Evolutionary conservation across 495 filamentous ascomycete genomes (phyloP), one percentile per base, ranked within the genome.

Genomic region (Aspergillus mulundensis): DNA sequence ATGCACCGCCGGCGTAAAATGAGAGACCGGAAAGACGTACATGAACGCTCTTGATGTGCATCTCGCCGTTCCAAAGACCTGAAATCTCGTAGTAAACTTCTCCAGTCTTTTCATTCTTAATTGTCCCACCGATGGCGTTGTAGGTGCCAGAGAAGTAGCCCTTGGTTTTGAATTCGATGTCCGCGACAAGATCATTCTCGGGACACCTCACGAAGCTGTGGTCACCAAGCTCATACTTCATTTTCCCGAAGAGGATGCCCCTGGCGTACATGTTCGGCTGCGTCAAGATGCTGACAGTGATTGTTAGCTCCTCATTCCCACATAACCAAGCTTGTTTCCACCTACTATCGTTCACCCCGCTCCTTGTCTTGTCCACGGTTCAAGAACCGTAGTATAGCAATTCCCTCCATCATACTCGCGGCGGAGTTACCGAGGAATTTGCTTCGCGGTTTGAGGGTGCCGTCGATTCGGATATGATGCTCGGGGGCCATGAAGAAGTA

Each of bases 231-330:
- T 99, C 94, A 72, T 97, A 99, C 71, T 96, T 97, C 94, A 99
- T 97, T 72, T 96, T 97, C 19, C 94, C 94, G 64, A 99, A 97
- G 12, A 99, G 76, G 53, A 99, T 97, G 21, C 94, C 94, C 53
- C 94, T 84, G 34, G 93, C 95, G 70, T 99, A 99, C 92, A 99
- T 99, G 70, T 99, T 99, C 7, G 94, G 94, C 66, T 99, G 94
- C 0, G 94, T 97, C 50, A 97, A 69, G 62, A 93, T 87, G 70
- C 89, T 93, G 51, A 38, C 12, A 7, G 46, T 30, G 38, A 45
- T 16, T 11, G 38, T 60, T 51, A 51, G 53, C 14, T 11, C n/a
- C 18, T 15, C 25, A 15, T 16, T 15, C 7, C 8, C 20, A 57
- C 19, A 43, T 11, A 5, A 15, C 25, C n/a, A 15, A 43, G 15